These are phyloP conservation scores for Metarhizium brunneum DNA, from an alignment of 2,329 filamentous ascomycete genomes.

Conservation along the genomic window DNA sequence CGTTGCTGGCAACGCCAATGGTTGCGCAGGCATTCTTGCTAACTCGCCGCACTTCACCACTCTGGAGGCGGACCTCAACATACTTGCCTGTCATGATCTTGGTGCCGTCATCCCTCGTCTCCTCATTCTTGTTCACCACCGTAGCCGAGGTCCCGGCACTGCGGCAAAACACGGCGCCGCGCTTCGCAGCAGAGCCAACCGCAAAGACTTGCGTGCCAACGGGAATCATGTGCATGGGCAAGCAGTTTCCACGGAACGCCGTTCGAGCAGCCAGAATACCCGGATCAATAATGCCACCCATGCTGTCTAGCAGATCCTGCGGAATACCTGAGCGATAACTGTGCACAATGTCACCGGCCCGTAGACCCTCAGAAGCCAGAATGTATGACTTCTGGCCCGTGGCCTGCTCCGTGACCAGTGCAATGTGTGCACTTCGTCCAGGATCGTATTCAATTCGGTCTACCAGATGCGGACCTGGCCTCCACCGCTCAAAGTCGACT, in stretches of 20 bases:
- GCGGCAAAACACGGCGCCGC: conserved; percentile 81
- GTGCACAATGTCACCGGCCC: conserved; percentile 83
- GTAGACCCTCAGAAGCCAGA: conserved; percentile 87
- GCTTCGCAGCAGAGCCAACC: conserved; percentile 66
- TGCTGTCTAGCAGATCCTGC: conserved; percentile 72
- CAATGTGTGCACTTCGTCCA: conserved; percentile 86
- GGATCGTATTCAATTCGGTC: conserved; percentile 96
- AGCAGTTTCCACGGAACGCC: conserved; percentile 86
- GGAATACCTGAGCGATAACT: conserved; percentile 90
- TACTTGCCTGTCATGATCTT: conserved; percentile 62
- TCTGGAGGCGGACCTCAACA: conserved; percentile 80
- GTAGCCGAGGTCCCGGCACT: conserved; percentile 89
- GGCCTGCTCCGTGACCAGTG: conserved; percentile 66
- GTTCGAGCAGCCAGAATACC: conserved; percentile 95
- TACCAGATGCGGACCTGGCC: conserved; percentile 74
- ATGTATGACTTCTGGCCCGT: conserved; percentile 81
- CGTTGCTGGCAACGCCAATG: conserved; percentile 88
- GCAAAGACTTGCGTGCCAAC: conserved; percentile 90
- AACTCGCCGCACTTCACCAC: conserved; percentile 83
- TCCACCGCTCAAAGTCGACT: conserved; percentile 76
- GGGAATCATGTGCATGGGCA: conserved; percentile 92
- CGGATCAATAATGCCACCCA: conserved; percentile 88
- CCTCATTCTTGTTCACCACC: conserved; percentile 81
- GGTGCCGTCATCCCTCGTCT: conserved; percentile 49
- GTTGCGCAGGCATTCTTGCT: conserved; percentile 91